Evolutionary conservation across 768 basidiomycete genomes (phyloP), one percentile per base, ranked within the genome.

Genomic region (Termitomyces bulborhizus): DNA sequence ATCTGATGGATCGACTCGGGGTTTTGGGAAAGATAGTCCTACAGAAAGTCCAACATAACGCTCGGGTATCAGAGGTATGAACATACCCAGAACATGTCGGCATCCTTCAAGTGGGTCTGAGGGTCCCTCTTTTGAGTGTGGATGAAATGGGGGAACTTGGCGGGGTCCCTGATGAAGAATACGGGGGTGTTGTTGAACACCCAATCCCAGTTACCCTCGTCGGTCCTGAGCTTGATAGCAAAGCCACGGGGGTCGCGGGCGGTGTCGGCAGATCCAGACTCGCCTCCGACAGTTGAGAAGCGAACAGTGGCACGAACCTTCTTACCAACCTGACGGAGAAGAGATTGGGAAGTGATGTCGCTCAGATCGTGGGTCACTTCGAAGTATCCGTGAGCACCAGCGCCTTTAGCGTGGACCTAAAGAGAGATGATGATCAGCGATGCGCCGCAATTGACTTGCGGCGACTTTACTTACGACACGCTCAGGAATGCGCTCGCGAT

Each of bases 401-500:
- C 88, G 54, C 90, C 95, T 69, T 93, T 96, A 59, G 93, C 92
- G 66, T 94, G 93, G 51, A 94, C 82, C 88, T 93, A 27, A 13
- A 27, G 24, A 26, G 5, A 46, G 24, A 62, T 61, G 32, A 60
- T 62, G 59, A 55, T 65, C 62, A 45, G 27, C 43, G 7, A 48
- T 6, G 54, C 63, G 60, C 61, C 43, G 64, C 66, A 58, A 77
- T 61, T 34, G 3, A 34, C 0, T 34, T 13, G 21, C 12, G 45
- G 40, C 7, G 5, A 54, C 43, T n/a, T 16, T 34, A 76, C 83
- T 61, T 69, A 86, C 93, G 60, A 91, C 87, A 70, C 93, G 91
- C 78, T 96, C 93, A 15, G 95, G 96, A 65, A 98, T 96, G 68
- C 96, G 88, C 72, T 97, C 94, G 57, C 91, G 86, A 69, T 92